Evolutionary conservation across 352 stramenopile species (phyloP), one percentile per base, ranked within the genome.

Genomic region (Globisporangium echinulatum): DNA sequence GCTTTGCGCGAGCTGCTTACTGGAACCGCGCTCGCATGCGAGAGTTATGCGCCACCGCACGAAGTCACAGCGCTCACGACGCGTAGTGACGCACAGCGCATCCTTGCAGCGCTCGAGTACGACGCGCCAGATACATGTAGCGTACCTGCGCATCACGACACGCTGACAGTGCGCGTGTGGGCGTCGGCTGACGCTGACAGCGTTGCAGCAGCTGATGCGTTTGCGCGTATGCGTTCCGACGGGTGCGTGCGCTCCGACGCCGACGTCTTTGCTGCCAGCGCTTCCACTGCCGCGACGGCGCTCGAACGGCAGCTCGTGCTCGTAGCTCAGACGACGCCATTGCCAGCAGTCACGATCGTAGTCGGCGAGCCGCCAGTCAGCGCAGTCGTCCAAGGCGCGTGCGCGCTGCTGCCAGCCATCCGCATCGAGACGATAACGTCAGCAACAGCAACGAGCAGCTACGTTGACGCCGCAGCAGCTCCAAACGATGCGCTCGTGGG

Each of bases 101-200:
- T 74, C 11, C 62, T 75, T 3, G 56, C 62, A 19, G 67, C 65
- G 7, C 63, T 78, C 37, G 39, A 67, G 17, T 75, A 78, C 37
- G 43, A 43, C 50, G 4, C 48, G 9, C 42, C 47, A 19, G 48
- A 52, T 4, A 25, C 47, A 9, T 56, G 53, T 25, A 11, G 19
- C 0, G n/a, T 53, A 6, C 40, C 48, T 13, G 33, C 40, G 17
- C 42, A 25, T 0, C 40, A 58, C 33, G 58, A 63, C 37, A 4
- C 52, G 36, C 58, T 63, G n/a, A n/a, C 17, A 3, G 36, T 63
- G 7, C 50, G 8, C 7, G 54, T 62, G 10, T 10, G 44, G 40
- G 25, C 50, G 15, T 49, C 58, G 7, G 13, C 15, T 37, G 25
- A 33, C 25, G 44, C 17, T 11, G 36, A 10, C 49, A n/a, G 5